Base-by-base conservation (phyloP, 108 stramenopile species). In the Ochromonas danica region DNA sequence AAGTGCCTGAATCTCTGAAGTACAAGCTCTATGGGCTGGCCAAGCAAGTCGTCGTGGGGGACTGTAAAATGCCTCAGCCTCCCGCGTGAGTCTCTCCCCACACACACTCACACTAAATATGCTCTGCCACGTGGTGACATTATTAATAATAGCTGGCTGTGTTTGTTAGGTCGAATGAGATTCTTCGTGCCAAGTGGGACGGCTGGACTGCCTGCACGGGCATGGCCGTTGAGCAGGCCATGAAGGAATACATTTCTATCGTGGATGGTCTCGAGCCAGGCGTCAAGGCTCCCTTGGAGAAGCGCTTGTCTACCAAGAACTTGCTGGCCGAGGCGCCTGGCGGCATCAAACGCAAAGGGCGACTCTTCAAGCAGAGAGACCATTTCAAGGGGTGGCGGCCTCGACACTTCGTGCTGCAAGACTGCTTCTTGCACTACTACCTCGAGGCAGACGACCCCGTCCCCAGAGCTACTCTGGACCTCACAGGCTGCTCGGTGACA, bases 321-420 rank as follows among this genome's bases (percentile, higher is more conserved):
- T n/a, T n/a, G n/a, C n/a, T n/a, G n/a, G n/a, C n/a, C n/a, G n/a
- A n/a, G n/a, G 45, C 45, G 6, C 14, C 45, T 51, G 45, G 45
- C 22, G 6, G 14, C 22, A 51, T 51, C 6, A 6, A 22, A 51
- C 6, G 38, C 14, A 39, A 75, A 42, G 72, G 72, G 3, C 6
- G 40, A 42, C 40, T 75, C 14, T 75, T 30, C 31, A 75, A 75
- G 51, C 72, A 75, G 38, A 38, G 72, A 28, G 72, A 75, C 38
- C 14, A 35, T 33, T 75, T 75, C 40, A 75, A 75, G 25, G 72
- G 72, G 38, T 75, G 72, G 72, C 14, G 72, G 6, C 40, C 72
- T 45, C 72, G 72, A 6, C 72, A 75, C 31, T 75, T 75, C 51
- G 72, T 75, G 27, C 38, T 75, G 40, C 45, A 75, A 33, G 72